Evolutionary conservation across 352 stramenopile genomes (phyloP).

Genomic region (Phytophthora rubi): DNA sequence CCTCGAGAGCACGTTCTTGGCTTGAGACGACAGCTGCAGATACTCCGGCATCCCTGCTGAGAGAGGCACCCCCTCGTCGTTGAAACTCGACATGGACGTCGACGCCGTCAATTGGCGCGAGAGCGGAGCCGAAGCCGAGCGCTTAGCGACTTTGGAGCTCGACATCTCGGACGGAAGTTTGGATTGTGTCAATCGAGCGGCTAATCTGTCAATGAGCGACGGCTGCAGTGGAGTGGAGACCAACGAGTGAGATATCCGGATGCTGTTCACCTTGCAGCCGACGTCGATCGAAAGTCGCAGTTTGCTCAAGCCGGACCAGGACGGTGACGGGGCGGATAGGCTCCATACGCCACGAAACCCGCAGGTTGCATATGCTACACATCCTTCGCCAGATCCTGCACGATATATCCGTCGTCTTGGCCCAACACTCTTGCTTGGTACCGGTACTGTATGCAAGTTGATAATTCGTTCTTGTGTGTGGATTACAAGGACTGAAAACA

Average conservation of each 20-base stretch:
- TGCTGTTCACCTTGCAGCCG: constrained; percentile 4
- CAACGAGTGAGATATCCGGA: constrained; percentile 25
- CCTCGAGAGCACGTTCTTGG: constrained; percentile 31
- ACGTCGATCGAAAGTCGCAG: constrained; percentile 21
- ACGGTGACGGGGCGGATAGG: constrained; percentile 6
- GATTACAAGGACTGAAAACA: neutral
- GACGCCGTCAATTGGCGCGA: constrained; percentile 16
- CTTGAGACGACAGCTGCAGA: constrained; percentile 28
- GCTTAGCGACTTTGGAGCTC: constrained; percentile 15
- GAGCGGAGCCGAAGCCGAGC: constrained; percentile 12
- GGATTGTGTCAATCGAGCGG: constrained; percentile 9
- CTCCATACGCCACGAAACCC: constrained; percentile 9
- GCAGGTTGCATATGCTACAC: constrained; percentile 15
- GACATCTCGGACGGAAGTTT: constrained; percentile 15
- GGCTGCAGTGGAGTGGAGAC: constrained; percentile 11
- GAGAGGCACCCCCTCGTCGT: constrained; percentile 3
- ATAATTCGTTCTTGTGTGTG: neutral
- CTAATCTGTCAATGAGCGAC: constrained; percentile 32
- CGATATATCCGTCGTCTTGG: neutral
- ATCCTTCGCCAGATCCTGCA: constrained; percentile 18
- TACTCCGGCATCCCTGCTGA: constrained; percentile 22
- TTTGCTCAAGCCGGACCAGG: constrained; percentile 15
- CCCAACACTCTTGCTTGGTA: neutral
- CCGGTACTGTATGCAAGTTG: neutral
- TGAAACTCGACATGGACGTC: constrained; percentile 32